Evolutionary conservation across 257 asterid genomes (phyloP).

Genomic region (Ballota nigra): DNA sequence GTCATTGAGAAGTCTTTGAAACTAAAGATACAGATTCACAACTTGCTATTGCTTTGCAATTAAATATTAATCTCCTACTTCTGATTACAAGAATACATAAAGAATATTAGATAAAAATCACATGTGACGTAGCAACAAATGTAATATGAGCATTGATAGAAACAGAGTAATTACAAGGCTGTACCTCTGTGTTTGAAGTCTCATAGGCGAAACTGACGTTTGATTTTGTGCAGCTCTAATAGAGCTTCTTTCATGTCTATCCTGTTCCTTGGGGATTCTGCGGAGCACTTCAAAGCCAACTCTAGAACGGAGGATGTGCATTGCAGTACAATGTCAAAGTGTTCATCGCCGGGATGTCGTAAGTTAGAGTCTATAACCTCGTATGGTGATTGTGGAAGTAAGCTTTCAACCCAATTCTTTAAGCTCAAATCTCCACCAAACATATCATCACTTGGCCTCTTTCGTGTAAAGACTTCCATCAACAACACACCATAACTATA

Average conservation of each 20-base stretch:
- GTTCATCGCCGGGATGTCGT: neutral
- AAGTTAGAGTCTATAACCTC: constrained; percentile 9
- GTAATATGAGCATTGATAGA: no score
- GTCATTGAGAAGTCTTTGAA: no score
- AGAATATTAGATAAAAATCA: no score
- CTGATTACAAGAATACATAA: no score
- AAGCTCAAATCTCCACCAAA: constrained; percentile 1
- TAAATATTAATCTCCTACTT: no score
- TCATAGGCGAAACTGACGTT: neutral
- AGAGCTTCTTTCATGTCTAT: neutral
- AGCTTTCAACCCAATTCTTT: neutral
- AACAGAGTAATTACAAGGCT: no score
- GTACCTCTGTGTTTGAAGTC: neutral
- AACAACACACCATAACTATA: constrained; percentile 9
- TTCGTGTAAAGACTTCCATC: constrained; percentile 8
- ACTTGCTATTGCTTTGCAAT: no score
- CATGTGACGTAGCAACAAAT: no score
- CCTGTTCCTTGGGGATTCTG: neutral
- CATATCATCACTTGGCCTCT: constrained; percentile 9
- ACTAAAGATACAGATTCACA: no score
- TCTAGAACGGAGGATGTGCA: neutral
- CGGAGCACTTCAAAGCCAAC: neutral
- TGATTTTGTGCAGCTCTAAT: neutral
- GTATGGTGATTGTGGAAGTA: neutral
- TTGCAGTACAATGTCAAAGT: neutral